phyloP scores from a whole-genome alignment of 306 rosid species.

The Rosa chinensis region DNA sequence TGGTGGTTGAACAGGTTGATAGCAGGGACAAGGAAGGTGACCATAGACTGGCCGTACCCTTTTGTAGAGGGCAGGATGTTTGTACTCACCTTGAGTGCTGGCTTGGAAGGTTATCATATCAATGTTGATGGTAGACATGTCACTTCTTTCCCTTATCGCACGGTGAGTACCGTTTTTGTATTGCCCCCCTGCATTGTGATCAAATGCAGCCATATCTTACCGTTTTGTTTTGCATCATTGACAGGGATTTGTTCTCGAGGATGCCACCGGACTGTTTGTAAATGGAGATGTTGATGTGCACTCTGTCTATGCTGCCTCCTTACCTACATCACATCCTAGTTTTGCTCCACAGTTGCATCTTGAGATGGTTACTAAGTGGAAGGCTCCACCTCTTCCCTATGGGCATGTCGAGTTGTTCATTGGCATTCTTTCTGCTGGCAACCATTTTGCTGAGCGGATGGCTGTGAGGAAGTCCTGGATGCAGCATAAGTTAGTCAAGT shows the following conservation, averaged over 20 bases:
- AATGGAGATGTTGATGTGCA: conserved; percentile 88
- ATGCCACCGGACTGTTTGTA: conserved; percentile 83
- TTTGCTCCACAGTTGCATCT: conserved; percentile 83
- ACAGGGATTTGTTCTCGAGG: conserved; percentile 98
- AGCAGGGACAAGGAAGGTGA: conserved; percentile 71
- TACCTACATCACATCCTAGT: conserved; percentile 91
- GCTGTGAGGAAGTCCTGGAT: conserved; percentile 98
- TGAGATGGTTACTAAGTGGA: conserved; percentile 76
- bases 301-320: conserved; percentile 75
- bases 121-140: conserved; percentile 87
- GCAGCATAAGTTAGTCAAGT: conserved; percentile 77
- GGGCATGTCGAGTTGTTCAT: conserved; percentile 68
- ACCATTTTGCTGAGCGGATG: conserved; percentile 95
- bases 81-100: conserved; percentile 86
- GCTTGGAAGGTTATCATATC: conserved; percentile 94
- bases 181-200: conserved; percentile 17
- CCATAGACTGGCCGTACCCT: conserved; percentile 91
- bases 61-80: conserved; percentile 80
- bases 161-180: conserved; percentile 48
- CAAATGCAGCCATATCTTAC: conserved; percentile 7
- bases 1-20: conserved; percentile 96
- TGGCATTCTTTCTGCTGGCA: conserved; percentile 94
- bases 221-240: conserved; percentile 3
- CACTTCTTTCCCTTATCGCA: conserved; percentile 91
- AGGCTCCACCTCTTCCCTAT: conserved; percentile 55